Evolutionary conservation across 2,329 filamentous ascomycete genomes (phyloP).

Genomic region (Beauveria sp.): DNA sequence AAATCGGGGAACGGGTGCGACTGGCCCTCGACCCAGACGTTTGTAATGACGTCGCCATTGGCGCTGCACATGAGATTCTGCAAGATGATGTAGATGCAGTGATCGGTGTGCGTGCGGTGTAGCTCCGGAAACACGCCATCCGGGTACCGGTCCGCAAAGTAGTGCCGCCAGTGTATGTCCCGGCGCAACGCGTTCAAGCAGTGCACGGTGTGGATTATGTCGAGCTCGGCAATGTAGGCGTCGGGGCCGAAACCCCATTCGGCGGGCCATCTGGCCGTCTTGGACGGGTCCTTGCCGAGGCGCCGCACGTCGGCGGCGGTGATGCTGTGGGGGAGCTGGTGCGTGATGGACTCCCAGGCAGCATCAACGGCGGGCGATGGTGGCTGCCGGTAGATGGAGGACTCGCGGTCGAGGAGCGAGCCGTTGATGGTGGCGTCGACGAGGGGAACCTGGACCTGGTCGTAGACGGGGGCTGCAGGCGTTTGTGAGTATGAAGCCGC

Average conservation of each 20-base stretch:
- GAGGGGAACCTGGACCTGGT: not conserved
- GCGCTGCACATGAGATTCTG: slow-evolving; percentile 6
- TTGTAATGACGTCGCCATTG: not conserved
- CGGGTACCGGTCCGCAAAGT: slow-evolving; percentile 3
- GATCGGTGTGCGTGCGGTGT: slow-evolving; percentile 4
- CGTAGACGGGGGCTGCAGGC: not conserved
- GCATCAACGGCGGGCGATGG: slow-evolving; percentile 1
- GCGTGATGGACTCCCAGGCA: slow-evolving; percentile 4
- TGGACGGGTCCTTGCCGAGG: slow-evolving; percentile 4
- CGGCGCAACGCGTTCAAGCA: slow-evolving; percentile 8
- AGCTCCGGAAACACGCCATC: slow-evolving; percentile 5
- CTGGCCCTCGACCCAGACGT: not conserved
- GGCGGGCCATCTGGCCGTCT: not conserved
- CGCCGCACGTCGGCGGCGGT: slow-evolving; percentile 1
- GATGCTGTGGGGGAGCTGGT: slow-evolving; percentile 4
- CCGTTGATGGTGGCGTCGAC: not conserved
- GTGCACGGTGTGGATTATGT: slow-evolving; percentile 9
- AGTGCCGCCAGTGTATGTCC: slow-evolving; percentile 7
- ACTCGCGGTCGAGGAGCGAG: not conserved
- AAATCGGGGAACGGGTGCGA: not conserved
- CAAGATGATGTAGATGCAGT: slow-evolving; percentile 11
- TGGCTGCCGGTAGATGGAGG: slow-evolving; percentile 1
- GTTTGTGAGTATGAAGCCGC: not conserved
- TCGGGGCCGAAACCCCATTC: slow-evolving; percentile 4
- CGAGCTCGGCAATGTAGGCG: slow-evolving; percentile 6